These are phyloP conservation scores for Cornus kousa DNA, from an alignment of 148 eudicot genomes.

Conservation along the genomic window DNA sequence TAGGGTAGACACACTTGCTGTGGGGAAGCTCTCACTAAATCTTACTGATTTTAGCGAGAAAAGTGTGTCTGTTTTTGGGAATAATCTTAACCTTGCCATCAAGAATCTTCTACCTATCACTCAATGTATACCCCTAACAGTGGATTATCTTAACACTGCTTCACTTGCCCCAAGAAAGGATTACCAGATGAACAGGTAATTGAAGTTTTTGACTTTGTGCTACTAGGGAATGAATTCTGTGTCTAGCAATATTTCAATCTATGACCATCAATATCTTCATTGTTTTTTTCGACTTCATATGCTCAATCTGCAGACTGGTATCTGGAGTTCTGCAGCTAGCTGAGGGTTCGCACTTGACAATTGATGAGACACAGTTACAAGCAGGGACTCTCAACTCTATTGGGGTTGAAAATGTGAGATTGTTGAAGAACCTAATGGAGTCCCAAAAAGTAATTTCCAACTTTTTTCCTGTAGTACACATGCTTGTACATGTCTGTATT, in stretches of 20 bases:
- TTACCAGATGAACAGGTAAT: constrained; percentile 73
- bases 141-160: constrained; percentile 64
- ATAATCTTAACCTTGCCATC: constrained; percentile 41
- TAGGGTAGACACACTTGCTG: constrained; percentile 68
- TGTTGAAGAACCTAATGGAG: constrained; percentile 63
- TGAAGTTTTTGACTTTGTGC: neutral
- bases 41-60: constrained; percentile 78
- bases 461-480: neutral
- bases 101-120: constrained; percentile 75
- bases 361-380: constrained; percentile 80
- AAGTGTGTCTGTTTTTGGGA: constrained; percentile 62
- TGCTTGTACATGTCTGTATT: neutral
- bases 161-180: constrained; percentile 76
- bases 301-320: constrained; percentile 57
- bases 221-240: neutral
- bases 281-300: constrained; percentile 10
- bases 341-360: constrained; percentile 82
- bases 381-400: constrained; percentile 66
- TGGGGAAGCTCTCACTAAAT: constrained; percentile 89
- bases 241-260: too few species aligned
- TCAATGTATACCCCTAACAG: constrained; percentile 61
- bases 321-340: constrained; percentile 82
- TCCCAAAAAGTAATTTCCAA: constrained; percentile 57
- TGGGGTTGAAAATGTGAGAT: constrained; percentile 69
- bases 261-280: neutral